Conservation (phyloP, 768 basidiomycete species). For the Xerocomellus chrysenteron region DNA sequence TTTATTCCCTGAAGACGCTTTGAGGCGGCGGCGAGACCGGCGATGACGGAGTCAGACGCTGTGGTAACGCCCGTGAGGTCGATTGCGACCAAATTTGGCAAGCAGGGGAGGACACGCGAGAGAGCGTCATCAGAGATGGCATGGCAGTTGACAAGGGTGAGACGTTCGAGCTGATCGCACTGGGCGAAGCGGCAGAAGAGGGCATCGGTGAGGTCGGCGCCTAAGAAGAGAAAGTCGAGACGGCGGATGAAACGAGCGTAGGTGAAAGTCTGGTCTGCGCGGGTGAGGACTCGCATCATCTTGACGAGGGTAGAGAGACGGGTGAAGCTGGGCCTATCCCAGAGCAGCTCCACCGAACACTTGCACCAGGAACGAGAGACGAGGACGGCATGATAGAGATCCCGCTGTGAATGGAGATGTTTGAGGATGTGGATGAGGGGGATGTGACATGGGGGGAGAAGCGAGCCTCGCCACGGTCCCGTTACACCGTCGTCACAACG, state of each 20-base stretch:
- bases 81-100: conserved; percentile 79
- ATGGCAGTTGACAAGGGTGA: conserved; percentile 82
- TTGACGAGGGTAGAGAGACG: conserved; percentile 68
- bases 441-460: conserved; percentile 53
- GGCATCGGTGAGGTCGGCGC: conserved; percentile 67
- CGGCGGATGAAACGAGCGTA: conserved; percentile 88
- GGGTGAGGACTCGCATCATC: conserved; percentile 70
- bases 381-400: conserved; percentile 72
- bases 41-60: conserved; percentile 69
- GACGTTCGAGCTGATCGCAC: conserved; percentile 82
- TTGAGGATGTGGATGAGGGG: conserved; percentile 93
- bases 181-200: conserved; percentile 66
- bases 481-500: too few relatives aligned
- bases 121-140: conserved; percentile 65
- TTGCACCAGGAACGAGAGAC: conserved; percentile 95
- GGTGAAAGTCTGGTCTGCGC: conserved; percentile 72
- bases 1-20: conserved; percentile 89
- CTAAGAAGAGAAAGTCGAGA: conserved; percentile 81
- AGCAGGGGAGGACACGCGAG: conserved; percentile 59
- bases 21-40: conserved; percentile 67
- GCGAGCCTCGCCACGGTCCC: too few relatives aligned
- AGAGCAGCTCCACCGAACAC: conserved; percentile 91
- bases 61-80: conserved; percentile 76
- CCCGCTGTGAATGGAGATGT: conserved; percentile 69
- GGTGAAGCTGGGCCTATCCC: conserved; percentile 85